A percentile compares a stretch with the other conserved stretches of the same genome.
Conservation (phyloP, 192 early-diverging fungal genomes). For the Coemansia sp. region DNA sequence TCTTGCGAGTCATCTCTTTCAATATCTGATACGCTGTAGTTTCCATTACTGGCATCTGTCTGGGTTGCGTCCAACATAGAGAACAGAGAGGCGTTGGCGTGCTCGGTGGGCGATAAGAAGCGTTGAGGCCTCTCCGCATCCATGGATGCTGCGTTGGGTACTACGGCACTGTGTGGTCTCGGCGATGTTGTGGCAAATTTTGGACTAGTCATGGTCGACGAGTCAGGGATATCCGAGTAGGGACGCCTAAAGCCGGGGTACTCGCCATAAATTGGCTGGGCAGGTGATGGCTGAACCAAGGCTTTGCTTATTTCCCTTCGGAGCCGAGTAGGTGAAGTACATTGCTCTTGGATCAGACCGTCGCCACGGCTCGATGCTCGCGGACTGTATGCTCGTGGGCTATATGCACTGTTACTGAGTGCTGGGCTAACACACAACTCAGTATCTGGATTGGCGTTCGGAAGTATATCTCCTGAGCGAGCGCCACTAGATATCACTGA, state of each 20-base stretch:
- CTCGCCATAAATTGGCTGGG: neutral
- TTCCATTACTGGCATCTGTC: neutral
- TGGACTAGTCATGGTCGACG: neutral
- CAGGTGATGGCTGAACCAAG: neutral
- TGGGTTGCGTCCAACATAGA: conserved; percentile 32
- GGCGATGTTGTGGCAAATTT: neutral
- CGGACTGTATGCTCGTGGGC: neutral
- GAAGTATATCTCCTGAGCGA: neutral
- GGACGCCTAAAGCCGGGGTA: neutral
- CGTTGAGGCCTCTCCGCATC: conserved; percentile 2
- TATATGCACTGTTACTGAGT: neutral
- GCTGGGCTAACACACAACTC: neutral
- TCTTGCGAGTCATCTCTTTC: neutral
- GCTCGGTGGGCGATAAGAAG: conserved; percentile 30
- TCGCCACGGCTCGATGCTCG: neutral
- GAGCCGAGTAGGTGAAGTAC: neutral
- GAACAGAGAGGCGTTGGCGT: conserved; percentile 35
- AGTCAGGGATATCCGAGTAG: neutral
- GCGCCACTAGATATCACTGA: neutral
- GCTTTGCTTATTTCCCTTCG: conserved; percentile 2
- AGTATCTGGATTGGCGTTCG: neutral
- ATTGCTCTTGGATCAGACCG: neutral
- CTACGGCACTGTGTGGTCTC: neutral
- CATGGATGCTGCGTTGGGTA: neutral
- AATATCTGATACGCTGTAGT: neutral